A percentile compares a stretch with the other conserved stretches of the same genome.
These are phyloP conservation scores for Bipolaris victoriae DNA, from an alignment of 2,329 filamentous ascomycete species.

Conservation along the genomic window DNA sequence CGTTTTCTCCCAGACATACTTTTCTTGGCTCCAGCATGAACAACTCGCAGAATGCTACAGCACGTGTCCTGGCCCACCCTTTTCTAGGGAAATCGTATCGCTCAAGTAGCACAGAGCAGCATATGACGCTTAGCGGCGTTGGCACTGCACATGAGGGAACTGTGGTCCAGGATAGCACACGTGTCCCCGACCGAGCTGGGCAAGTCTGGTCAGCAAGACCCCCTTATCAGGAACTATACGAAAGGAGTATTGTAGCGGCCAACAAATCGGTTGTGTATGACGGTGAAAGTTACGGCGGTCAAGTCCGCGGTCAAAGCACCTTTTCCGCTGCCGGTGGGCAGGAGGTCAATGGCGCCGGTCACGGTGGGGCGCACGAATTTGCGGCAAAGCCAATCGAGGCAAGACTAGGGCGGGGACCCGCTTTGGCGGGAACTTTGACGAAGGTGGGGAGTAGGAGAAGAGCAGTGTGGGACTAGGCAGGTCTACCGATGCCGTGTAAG, in stretches of 20 bases:
- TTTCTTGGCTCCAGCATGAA: slow-evolving; percentile 52
- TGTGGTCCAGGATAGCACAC: slow-evolving; percentile 10
- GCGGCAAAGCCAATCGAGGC: slow-evolving; percentile 29
- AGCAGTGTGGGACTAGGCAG: slow-evolving; percentile 2
- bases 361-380: slow-evolving; percentile 26
- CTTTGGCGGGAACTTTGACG: slow-evolving; percentile 10
- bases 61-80: slow-evolving; percentile 59
- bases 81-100: slow-evolving; percentile 58
- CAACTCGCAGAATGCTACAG: slow-evolving; percentile 65
- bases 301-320: slow-evolving; percentile 17
- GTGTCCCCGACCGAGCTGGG: neutral
- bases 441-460: slow-evolving; percentile 4
- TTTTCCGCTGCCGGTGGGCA: slow-evolving; percentile 9
- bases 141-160: slow-evolving; percentile 20
- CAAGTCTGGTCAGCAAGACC: neutral
- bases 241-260: slow-evolving; percentile 60
- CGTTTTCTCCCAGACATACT: slow-evolving; percentile 2
- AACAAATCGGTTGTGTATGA: slow-evolving; percentile 62
- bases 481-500: slow-evolving; percentile 17
- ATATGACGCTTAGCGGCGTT: slow-evolving; percentile 61
- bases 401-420: slow-evolving; percentile 41
- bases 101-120: slow-evolving; percentile 63
- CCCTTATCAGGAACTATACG: slow-evolving; percentile 58
- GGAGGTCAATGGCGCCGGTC: slow-evolving; percentile 4
- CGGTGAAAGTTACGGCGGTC: slow-evolving; percentile 46